Evolutionary conservation across 441 rosid genomes (phyloP).

Genomic region (Euphorbia schlechtendalii): DNA sequence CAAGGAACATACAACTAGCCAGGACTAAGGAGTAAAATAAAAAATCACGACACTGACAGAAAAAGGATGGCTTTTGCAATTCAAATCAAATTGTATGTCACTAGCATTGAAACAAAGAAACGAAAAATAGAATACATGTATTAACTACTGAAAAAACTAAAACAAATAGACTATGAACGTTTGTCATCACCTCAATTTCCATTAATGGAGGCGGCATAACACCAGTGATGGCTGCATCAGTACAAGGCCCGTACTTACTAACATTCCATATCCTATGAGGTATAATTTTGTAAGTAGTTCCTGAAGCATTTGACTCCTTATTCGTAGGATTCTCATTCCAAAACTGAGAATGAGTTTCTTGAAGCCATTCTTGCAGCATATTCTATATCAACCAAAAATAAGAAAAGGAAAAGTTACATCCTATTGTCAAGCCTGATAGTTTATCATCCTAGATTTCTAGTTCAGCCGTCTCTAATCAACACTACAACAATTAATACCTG

Average conservation of each 20-base stretch:
- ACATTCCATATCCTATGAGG: conserved; percentile 89
- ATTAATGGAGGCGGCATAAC: conserved; percentile 87
- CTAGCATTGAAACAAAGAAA: too few relatives aligned
- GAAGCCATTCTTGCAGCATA: conserved; percentile 61
- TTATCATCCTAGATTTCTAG: neutral
- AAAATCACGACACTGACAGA: neutral
- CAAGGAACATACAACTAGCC: neutral
- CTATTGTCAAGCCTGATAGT: neutral
- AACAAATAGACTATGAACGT: too few relatives aligned
- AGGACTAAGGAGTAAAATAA: too few relatives aligned
- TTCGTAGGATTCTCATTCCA: conserved; percentile 60
- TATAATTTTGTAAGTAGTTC: conserved; percentile 36
- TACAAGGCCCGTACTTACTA: conserved; percentile 66
- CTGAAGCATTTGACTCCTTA: conserved; percentile 34
- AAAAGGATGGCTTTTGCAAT: neutral
- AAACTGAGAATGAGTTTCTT: conserved; percentile 52
- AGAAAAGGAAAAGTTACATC: neutral
- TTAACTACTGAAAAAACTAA: too few relatives aligned
- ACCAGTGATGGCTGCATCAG: conserved; percentile 83
- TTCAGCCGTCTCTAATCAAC: neutral
- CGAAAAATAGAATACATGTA: neutral
- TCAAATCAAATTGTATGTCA: neutral
- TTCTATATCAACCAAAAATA: conserved; percentile 27
- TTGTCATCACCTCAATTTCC: conserved; percentile 67
- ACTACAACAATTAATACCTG: conserved; percentile 31